Base-by-base conservation (phyloP, 371 early-diverging fungal genomes). In the Encephalitozoon intestinalis region DNA sequence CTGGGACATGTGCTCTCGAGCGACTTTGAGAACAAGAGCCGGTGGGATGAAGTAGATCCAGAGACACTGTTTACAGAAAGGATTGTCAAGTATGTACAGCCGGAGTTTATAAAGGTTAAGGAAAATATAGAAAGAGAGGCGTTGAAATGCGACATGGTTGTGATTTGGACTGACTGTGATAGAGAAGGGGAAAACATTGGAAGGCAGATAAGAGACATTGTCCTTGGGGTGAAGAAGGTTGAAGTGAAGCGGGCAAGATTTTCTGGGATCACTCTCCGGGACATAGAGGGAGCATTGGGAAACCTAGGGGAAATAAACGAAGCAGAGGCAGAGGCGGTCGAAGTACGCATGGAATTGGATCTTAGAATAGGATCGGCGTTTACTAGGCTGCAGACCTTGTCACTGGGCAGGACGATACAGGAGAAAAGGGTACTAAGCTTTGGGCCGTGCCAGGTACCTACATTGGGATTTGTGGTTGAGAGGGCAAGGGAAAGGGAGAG, bases 101-200 rank as follows among this genome's bases (percentile, higher is more conserved):
- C 67, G 9, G 78, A 81, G 0, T 51, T 69, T 37, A 18, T 52
- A 4, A 25, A 87, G 82, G 78, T 88, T 18, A 79, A 84, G 43
- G 68, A 85, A 67, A 80, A 81, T 0, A 81, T 94, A 0, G 89
- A 86, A 15, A 77, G 82, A 15, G 92, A 92, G 79, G 74, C 95
- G 2, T 52, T 81, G 34, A 69, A 77, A 5, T 87, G 91, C 0
- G 84, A 90, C 18, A 81, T 88, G 43, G 81, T 98, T 30, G 89
- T 95, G 63, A 94, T 97, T 34, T 99, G 98, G 98, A 97, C 97
- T 0, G 99, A 99, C 88, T 95, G 96, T 81, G 99, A 99, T 87
- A 88, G 94, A 44, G 98, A 97, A 84, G 99, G 99, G 18, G 99
- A 99, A 76, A 90, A 92, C 54, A 99, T 99, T 79, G 97, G 95